These are phyloP conservation scores for Rubroshorea leprosula DNA, from an alignment of 345 rosid genomes.

Conservation along the genomic window DNA sequence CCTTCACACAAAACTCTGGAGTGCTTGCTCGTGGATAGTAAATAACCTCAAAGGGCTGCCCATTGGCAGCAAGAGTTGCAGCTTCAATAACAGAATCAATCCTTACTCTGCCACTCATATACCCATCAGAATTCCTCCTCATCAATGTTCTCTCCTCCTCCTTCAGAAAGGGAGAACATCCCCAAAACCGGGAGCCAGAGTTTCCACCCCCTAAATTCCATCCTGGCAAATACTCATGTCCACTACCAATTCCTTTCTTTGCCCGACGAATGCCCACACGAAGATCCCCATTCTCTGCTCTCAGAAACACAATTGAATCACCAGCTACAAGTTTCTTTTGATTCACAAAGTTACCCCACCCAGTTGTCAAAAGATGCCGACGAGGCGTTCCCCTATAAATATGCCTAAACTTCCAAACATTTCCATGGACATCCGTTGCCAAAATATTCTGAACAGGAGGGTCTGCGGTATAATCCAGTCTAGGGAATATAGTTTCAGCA, in stretches of 20 bases:
- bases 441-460: conserved; percentile 92
- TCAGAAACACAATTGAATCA: conserved; percentile 79
- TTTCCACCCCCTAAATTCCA: conserved; percentile 62
- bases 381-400: conserved; percentile 91
- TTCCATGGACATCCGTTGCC: conserved; percentile 81
- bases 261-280: conserved; percentile 88
- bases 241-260: conserved; percentile 64
- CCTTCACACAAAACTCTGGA: conserved; percentile 76
- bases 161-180: conserved; percentile 43
- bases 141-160: conserved; percentile 49
- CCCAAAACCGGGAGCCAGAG: conserved; percentile 39
- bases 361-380: conserved; percentile 86
- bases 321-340: conserved; percentile 96
- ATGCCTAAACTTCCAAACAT: conserved; percentile 88
- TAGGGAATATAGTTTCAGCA: conserved; percentile 86
- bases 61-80: conserved; percentile 55
- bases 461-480: conserved; percentile 68
- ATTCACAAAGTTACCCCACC: conserved; percentile 94
- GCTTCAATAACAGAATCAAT: conserved; percentile 69
- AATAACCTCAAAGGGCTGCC: conserved; percentile 67
- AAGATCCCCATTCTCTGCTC: conserved; percentile 84
- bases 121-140: conserved; percentile 33
- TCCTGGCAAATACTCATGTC: conserved; percentile 57
- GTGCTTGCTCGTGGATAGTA: conserved; percentile 70
- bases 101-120: conserved; percentile 46